Conservation (phyloP, 768 basidiomycete species). For the Pleurotus eryngii region DNA sequence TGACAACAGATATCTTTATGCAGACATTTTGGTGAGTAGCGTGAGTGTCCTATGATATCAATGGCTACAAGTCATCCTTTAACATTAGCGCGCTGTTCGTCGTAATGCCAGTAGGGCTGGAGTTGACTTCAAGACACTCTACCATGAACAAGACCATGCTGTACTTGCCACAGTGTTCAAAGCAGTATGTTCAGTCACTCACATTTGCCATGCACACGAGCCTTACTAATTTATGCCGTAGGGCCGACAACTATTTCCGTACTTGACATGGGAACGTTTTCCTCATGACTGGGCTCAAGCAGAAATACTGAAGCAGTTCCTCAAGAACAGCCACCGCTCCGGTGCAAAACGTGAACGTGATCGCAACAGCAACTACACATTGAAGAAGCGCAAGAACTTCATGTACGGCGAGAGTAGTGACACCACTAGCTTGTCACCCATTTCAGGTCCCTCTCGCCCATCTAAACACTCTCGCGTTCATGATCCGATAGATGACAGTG, state of each 20-base stretch:
- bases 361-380: too few relatives aligned
- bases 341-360: too few relatives aligned
- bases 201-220: too few relatives aligned
- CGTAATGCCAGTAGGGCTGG: neutral
- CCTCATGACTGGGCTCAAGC: constrained; percentile 6
- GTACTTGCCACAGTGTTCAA: neutral
- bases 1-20: constrained; percentile 4
- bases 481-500: too few relatives aligned
- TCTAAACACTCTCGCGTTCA: too few relatives aligned
- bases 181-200: too few relatives aligned
- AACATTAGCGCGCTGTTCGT: neutral
- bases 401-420: too few relatives aligned
- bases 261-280: constrained; percentile 5
- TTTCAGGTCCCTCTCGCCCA: too few relatives aligned
- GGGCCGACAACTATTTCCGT: constrained; percentile 6
- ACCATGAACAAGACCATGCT: neutral
- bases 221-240: neutral
- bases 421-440: too few relatives aligned
- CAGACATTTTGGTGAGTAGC: constrained; percentile 6
- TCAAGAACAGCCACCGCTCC: constrained; percentile 1
- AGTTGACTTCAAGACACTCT: neutral
- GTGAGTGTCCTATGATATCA: too few relatives aligned
- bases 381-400: too few relatives aligned
- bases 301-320: constrained; percentile 8
- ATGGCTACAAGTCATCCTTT: too few relatives aligned